phyloP scores from a whole-genome alignment of 495 filamentous ascomycete genomes.

The Thermochaetoides thermophila region DNA sequence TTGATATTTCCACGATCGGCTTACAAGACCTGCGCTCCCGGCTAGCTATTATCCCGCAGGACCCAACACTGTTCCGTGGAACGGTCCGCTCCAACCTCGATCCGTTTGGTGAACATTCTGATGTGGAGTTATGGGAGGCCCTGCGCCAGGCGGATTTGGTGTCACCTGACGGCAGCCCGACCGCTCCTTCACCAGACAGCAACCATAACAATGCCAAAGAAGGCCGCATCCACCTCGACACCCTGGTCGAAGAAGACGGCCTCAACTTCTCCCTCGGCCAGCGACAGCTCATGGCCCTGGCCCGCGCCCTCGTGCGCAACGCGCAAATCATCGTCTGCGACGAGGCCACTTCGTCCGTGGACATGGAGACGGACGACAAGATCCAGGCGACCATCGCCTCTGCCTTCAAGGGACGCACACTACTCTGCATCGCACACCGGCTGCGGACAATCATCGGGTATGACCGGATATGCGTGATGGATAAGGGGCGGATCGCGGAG shows the following conservation, averaged over 20 bases:
- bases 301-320: conserved; percentile 72
- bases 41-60: conserved; percentile 90
- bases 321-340: conserved; percentile 91
- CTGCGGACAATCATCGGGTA: conserved; percentile 86
- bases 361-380: conserved; percentile 92
- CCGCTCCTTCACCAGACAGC: not conserved
- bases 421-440: conserved; percentile 91
- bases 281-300: conserved; percentile 88
- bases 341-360: conserved; percentile 83
- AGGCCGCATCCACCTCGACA: conserved; percentile 64
- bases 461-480: conserved; percentile 94
- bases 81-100: conserved; percentile 86
- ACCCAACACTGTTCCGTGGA: conserved; percentile 86
- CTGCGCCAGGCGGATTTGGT: conserved; percentile 71
- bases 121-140: conserved; percentile 78
- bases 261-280: conserved; percentile 95
- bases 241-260: conserved; percentile 79
- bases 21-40: conserved; percentile 76
- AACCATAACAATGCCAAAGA: conserved; percentile 11
- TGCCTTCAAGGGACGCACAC: conserved; percentile 76
- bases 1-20: conserved; percentile 74
- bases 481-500: conserved; percentile 71
- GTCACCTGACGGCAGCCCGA: conserved; percentile 28
- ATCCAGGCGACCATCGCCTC: conserved; percentile 83
- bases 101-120: conserved; percentile 76